Conservation (phyloP, 23 red algal species). For the Gracilaria domingensis region DNA sequence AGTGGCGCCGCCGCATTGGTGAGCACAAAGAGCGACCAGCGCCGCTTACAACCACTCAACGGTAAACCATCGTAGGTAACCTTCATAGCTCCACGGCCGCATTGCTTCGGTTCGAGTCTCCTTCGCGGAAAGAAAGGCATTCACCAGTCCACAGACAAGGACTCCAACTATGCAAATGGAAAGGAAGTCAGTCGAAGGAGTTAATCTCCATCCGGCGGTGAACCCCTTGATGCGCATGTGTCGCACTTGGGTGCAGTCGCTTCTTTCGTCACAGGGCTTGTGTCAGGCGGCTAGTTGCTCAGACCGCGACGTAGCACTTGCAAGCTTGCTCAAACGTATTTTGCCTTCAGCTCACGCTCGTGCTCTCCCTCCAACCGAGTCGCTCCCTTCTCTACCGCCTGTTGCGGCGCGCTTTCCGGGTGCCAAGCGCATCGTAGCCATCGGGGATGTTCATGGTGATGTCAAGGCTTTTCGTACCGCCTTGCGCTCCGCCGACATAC, state of each 20-base stretch:
- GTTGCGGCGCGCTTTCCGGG: slow-evolving; percentile 1
- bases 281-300: background rate
- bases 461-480: slow-evolving; percentile 66
- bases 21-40: too few species aligned
- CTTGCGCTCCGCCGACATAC: slow-evolving; percentile 66
- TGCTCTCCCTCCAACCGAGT: background rate
- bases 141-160: background rate
- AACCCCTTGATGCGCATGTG: background rate
- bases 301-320: background rate
- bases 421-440: slow-evolving; percentile 78
- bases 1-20: too few species aligned
- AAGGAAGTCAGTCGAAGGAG: background rate
- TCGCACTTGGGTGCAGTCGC: slow-evolving; percentile 9
- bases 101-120: too few species aligned
- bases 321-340: background rate
- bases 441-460: slow-evolving; percentile 99
- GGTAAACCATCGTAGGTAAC: too few species aligned
- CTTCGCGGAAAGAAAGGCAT: too few species aligned
- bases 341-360: slow-evolving; percentile 2
- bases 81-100: too few species aligned
- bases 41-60: too few species aligned
- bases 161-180: background rate
- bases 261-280: background rate
- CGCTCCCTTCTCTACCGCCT: background rate
- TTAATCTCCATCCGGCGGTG: background rate